Base-by-base conservation (phyloP, 116 monocot genomes). In the Trichopus zeylanicus region DNA sequence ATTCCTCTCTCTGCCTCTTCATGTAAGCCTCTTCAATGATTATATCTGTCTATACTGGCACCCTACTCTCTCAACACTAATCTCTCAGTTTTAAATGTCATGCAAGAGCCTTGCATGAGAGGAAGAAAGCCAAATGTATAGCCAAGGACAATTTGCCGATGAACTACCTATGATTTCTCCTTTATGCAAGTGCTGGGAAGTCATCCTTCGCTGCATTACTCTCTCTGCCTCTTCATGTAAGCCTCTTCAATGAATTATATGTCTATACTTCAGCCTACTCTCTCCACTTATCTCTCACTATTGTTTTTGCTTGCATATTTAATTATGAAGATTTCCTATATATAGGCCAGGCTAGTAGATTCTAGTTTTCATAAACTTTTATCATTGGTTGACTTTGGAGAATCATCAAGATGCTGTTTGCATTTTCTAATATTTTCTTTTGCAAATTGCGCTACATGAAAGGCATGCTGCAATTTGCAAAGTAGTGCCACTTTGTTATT, bases 1-100 rank as follows among this genome's bases (percentile, higher is more conserved):
- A 63, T 26, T 63, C 53, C 63, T 18, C 63, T 63, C 52, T 42
- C 42, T 42, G 42, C 42, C 42, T 42, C 42, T 42, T 42, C 42
- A 42, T 42, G 42, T 42, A 42, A 42, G 42, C n/a, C 42, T 42
- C 42, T 42, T 13, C 42, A 42, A 42, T 42, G 42, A 42, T 13
- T 42, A 42, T 42, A 42, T 42, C 42, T 16, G 42, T 8, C 18
- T 18, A 42, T 42, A 18, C 3, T 42, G 13, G 42, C n/a, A 42
- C n/a, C 3, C 13, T 42, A 4, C 12, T 2, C 42, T 13, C 42
- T 42, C 42, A 42, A n/a, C n/a, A n/a, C n/a, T n/a, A n/a, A n/a
- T n/a, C n/a, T n/a, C n/a, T n/a, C n/a, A n/a, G n/a, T n/a, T n/a
- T n/a, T n/a, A n/a, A n/a, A n/a, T n/a, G n/a, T n/a, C n/a, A n/a